Evolutionary conservation across 768 basidiomycete species (phyloP).

Genomic region (Dictyophora rubrovolvata): DNA sequence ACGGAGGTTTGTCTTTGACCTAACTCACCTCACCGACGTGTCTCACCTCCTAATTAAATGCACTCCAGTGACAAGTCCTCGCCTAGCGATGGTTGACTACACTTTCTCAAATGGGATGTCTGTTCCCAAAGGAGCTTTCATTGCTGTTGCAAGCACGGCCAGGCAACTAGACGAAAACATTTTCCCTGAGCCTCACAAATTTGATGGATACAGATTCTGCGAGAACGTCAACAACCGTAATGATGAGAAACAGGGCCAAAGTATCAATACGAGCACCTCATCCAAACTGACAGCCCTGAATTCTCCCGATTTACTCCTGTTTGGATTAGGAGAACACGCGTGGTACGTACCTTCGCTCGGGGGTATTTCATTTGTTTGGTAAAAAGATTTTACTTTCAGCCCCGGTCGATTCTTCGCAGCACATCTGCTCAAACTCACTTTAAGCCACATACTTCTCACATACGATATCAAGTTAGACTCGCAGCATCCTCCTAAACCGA

Average conservation of each 20-base stretch:
- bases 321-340: conserved; percentile 10
- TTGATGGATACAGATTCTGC: conserved; percentile 8
- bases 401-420: conserved; percentile 13
- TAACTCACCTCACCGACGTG: neutral
- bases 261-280: conserved; percentile 4
- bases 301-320: conserved; percentile 2
- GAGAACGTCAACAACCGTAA: neutral
- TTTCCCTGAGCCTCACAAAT: conserved; percentile 11
- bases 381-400: conserved; percentile 1
- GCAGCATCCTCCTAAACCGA: too few species aligned
- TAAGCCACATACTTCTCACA: conserved; percentile 10
- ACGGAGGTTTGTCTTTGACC: neutral
- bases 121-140: conserved; percentile 5
- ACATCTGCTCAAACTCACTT: conserved; percentile 7
- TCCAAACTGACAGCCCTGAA: neutral
- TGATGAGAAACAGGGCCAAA: neutral
- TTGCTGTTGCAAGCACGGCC: neutral
- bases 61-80: conserved; percentile 1
- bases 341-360: conserved; percentile 4
- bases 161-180: conserved; percentile 6
- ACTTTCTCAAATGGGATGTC: conserved; percentile 10
- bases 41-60: neutral
- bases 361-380: neutral
- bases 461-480: conserved; percentile 8
- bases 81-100: conserved; percentile 6